Evolutionary conservation across 306 rosid genomes (phyloP).

Genomic region (Clitoria ternatea): DNA sequence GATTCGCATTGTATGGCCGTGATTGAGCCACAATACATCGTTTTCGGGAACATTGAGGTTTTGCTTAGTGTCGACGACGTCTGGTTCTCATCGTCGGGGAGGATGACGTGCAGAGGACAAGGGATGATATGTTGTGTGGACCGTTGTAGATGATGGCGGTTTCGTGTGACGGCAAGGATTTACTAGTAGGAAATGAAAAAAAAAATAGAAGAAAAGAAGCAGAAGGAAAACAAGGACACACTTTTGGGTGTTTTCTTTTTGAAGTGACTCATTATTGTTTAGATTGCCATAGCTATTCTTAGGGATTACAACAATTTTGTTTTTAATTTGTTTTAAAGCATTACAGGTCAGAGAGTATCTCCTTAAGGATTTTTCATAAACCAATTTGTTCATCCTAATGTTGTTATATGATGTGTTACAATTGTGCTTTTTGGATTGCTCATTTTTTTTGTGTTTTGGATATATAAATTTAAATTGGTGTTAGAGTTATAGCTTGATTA

Average conservation of each 20-base stretch:
- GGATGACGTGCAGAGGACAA: conserved; percentile 75
- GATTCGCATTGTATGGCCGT: conserved; percentile 91
- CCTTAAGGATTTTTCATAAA: too few relatives aligned
- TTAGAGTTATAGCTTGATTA: background rate
- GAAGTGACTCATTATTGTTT: too few relatives aligned
- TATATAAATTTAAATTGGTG: background rate
- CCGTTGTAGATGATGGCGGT: conserved; percentile 93
- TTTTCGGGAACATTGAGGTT: conserved; percentile 95
- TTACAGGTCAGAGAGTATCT: too few relatives aligned
- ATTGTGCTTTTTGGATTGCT: conserved; percentile 3
- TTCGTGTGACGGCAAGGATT: conserved; percentile 84
- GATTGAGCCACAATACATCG: conserved; percentile 87
- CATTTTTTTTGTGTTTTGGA: background rate
- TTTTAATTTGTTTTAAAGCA: too few relatives aligned
- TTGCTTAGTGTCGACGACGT: conserved; percentile 66
- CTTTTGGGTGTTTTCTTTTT: too few relatives aligned
- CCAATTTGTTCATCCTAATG: too few relatives aligned
- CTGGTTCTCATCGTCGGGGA: conserved; percentile 77
- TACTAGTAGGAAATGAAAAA: too few relatives aligned
- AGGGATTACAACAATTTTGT: too few relatives aligned
- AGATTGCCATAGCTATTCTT: too few relatives aligned
- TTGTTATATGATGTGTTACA: background rate
- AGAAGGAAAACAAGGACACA: too few relatives aligned
- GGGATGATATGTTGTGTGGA: conserved; percentile 58
- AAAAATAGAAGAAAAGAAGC: too few relatives aligned